Evolutionary conservation across 495 filamentous ascomycete genomes (phyloP).

Genomic region (Pyrenopolyporus hunteri): DNA sequence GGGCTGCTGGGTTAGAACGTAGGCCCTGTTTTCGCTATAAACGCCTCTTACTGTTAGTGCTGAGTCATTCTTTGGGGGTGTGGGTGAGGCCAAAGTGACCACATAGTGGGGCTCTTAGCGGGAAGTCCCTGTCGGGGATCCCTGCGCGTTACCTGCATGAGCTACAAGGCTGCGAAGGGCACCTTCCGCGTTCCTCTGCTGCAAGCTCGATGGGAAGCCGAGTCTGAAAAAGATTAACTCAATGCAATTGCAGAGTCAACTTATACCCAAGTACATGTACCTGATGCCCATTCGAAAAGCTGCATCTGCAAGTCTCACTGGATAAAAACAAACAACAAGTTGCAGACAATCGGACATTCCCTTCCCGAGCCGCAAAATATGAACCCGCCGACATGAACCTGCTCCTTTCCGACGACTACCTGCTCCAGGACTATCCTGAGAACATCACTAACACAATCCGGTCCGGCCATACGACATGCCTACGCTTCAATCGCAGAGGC

Average conservation of each 20-base stretch:
- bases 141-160: slow-evolving; percentile 10
- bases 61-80: background rate
- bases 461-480: slow-evolving; percentile 65
- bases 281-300: background rate
- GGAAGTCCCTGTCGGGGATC: slow-evolving; percentile 11
- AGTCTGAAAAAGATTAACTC: background rate
- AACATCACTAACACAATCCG: slow-evolving; percentile 83
- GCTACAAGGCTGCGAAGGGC: slow-evolving; percentile 17
- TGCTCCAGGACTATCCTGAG: slow-evolving; percentile 95
- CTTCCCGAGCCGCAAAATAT: slow-evolving; percentile 12
- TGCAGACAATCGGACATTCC: background rate
- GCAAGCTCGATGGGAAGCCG: slow-evolving; percentile 2
- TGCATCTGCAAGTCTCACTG: background rate
- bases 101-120: background rate
- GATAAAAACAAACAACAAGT: background rate
- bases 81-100: background rate
- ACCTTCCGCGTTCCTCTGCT: background rate
- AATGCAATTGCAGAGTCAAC: background rate
- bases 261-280: background rate
- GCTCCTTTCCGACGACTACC: slow-evolving; percentile 61
- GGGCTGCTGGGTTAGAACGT: no score
- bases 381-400: slow-evolving; percentile 52
- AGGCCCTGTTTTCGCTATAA: no score
- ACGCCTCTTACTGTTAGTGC: background rate
- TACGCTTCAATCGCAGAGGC: slow-evolving; percentile 92